Evolutionary conservation across 2,329 filamentous ascomycete genomes (phyloP), one percentile per base, ranked within the genome.

Genomic region (Xylariaceae sp.): DNA sequence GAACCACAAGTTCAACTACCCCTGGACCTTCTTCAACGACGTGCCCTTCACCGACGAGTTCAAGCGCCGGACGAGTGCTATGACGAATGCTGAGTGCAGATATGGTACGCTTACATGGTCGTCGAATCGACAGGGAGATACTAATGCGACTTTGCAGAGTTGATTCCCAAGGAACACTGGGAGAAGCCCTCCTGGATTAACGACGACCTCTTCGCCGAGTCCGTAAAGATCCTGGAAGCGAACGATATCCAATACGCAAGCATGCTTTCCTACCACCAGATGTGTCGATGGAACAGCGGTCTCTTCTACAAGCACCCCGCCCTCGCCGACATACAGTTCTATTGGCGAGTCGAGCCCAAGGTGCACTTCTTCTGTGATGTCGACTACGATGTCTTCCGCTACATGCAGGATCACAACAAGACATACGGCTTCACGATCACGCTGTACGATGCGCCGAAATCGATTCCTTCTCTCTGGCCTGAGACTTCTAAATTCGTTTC

Each of bases 1-100:
- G 92, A 99, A 99, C 71, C 81, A 85, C 80, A 99, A 99, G 73
- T 99, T 97, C 84, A 99, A 99, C 79, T 99, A 99, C 72, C 94
- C 94, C 0, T 99, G 94, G 91, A 97, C 92, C 7, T 99, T 99
- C 74, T 95, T 99, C 82, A 99, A 99, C 76, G 93, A 99, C 71
- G 87, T 90, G 55, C 90, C 90, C 13, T 99, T 99, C 71, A 87
- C 88, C 2, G 89, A 94, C 13, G 92, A 97, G 69, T 99, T 99
- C 79, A 97, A 95, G 77, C 79, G 78, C 69, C 85, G 83, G 74
- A 97, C 92, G 0, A 80, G 82, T 63, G 90, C 87, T 34, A 87
- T 84, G 54, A 97, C 93, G 15, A 96, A 96, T 66, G 94, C 93
- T 51, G 87, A 96, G 73, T 90, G 89, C 70, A 83, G 82, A 74